Percentiles rank a stretch among this genome's conserved stretches.
Conservation (phyloP, 805 yeast species). For the Kuraishia piskuri region DNA sequence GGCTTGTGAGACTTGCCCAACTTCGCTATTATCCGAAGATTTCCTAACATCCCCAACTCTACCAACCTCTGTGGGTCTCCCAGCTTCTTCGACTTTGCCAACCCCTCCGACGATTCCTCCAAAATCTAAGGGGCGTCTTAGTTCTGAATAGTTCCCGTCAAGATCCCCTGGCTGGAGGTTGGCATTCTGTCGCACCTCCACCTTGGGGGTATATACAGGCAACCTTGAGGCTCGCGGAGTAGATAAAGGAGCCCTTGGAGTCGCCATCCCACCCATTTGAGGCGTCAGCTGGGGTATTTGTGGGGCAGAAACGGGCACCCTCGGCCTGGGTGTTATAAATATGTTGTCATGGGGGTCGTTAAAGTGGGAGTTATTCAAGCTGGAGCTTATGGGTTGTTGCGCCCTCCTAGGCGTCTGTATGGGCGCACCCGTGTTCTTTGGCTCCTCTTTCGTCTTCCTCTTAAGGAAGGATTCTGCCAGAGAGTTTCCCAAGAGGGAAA, state of each 20-base stretch:
- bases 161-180: neutral
- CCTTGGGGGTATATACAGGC: neutral
- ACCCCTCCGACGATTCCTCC: too few species aligned
- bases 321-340: neutral
- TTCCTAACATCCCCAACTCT: too few species aligned
- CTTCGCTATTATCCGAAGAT: too few species aligned
- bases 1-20: too few species aligned
- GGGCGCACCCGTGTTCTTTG: too few species aligned
- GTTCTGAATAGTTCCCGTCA: too few species aligned
- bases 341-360: neutral
- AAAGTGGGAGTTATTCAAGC: neutral
- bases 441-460: neutral
- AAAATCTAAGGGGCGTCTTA: too few species aligned
- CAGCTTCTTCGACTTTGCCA: too few species aligned
- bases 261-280: neutral
- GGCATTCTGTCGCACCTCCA: too few species aligned
- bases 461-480: neutral
- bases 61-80: too few species aligned
- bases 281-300: neutral
- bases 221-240: neutral
- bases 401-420: neutral
- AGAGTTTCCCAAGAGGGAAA: neutral
- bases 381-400: neutral
- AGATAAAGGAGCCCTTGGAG: neutral
- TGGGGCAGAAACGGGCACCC: neutral